Evolutionary conservation across 768 basidiomycete genomes (phyloP).

Genomic region (Porphyrellus cyaneotinctus): DNA sequence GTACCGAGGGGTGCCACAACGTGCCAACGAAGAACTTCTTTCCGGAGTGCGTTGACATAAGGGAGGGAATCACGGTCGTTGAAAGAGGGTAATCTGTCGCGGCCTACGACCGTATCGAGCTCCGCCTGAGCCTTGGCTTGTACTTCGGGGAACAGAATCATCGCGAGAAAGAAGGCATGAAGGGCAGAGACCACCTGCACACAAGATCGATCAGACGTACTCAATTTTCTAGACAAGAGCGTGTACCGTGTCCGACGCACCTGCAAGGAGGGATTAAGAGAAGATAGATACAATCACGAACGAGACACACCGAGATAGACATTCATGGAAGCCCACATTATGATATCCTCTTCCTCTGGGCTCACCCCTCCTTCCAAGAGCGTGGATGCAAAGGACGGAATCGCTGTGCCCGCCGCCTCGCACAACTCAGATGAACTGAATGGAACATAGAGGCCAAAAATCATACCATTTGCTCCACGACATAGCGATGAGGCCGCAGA

Average conservation of each 20-base stretch:
- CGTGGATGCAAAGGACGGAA: conserved; percentile 18
- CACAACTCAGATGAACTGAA: background rate
- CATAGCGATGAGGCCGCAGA: conserved; percentile 42
- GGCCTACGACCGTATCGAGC: conserved; percentile 22
- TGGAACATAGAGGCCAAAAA: background rate
- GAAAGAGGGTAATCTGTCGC: conserved; percentile 18
- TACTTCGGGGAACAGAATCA: conserved; percentile 23
- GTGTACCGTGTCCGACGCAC: conserved; percentile 44
- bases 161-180: conserved; percentile 24
- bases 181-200: conserved; percentile 15
- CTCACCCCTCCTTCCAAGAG: conserved; percentile 10
- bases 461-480: conserved; percentile 45
- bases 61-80: conserved; percentile 22
- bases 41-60: conserved; percentile 23
- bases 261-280: conserved; percentile 1
- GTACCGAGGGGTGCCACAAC: conserved; percentile 13
- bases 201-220: conserved; percentile 8
- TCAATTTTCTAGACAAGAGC: conserved; percentile 36
- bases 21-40: conserved; percentile 28
- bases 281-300: background rate
- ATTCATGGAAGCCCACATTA: conserved; percentile 16
- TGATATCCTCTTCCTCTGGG: conserved; percentile 17
- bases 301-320: conserved; percentile 9
- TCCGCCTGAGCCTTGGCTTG: conserved; percentile 25
- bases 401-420: conserved; percentile 17